Conservation (phyloP, 2,329 filamentous ascomycete genomes). For the Escovopsis sp. region DNA sequence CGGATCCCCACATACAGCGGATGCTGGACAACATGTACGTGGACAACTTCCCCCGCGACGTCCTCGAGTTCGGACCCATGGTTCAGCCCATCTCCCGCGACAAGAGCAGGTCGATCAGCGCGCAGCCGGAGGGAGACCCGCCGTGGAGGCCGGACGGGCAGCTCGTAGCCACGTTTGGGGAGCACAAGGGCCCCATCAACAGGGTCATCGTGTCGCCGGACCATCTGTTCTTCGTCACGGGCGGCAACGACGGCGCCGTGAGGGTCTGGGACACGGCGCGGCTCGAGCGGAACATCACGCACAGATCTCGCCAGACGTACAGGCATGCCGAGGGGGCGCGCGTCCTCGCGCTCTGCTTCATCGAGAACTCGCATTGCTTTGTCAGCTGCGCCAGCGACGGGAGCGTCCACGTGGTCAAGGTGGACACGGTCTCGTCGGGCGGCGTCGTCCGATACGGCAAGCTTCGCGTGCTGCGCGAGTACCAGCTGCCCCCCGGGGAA, state of each 20-base stretch:
- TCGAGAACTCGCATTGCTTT: slow-evolving; percentile 89
- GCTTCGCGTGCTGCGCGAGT: slow-evolving; percentile 60
- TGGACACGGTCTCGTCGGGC: slow-evolving; percentile 37
- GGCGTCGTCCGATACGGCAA: slow-evolving; percentile 61
- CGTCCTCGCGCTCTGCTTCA: slow-evolving; percentile 73
- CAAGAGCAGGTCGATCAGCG: slow-evolving; percentile 37
- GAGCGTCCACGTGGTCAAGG: slow-evolving; percentile 75
- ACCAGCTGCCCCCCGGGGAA: slow-evolving; percentile 60
- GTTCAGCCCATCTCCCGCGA: slow-evolving; percentile 53
- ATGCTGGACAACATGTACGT: slow-evolving; percentile 77
- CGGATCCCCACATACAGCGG: slow-evolving; percentile 51
- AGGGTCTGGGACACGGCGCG: slow-evolving; percentile 88
- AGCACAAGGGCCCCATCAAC: slow-evolving; percentile 72
- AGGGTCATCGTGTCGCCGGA: slow-evolving; percentile 74
- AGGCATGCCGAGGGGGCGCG: slow-evolving; percentile 55
- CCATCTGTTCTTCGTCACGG: slow-evolving; percentile 88
- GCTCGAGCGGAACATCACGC: slow-evolving; percentile 79
- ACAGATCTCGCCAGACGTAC: slow-evolving; percentile 76
- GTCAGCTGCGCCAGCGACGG: slow-evolving; percentile 83
- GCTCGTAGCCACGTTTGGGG: slow-evolving; percentile 75
- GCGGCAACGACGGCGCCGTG: slow-evolving; percentile 77
- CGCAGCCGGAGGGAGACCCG: slow-evolving; percentile 26
- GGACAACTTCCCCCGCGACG: slow-evolving; percentile 51
- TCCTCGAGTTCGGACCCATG: slow-evolving; percentile 62
- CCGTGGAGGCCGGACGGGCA: slow-evolving; percentile 71